These are phyloP conservation scores for Wakefieldia striispora DNA, from an alignment of 768 basidiomycete genomes.

Conservation along the genomic window DNA sequence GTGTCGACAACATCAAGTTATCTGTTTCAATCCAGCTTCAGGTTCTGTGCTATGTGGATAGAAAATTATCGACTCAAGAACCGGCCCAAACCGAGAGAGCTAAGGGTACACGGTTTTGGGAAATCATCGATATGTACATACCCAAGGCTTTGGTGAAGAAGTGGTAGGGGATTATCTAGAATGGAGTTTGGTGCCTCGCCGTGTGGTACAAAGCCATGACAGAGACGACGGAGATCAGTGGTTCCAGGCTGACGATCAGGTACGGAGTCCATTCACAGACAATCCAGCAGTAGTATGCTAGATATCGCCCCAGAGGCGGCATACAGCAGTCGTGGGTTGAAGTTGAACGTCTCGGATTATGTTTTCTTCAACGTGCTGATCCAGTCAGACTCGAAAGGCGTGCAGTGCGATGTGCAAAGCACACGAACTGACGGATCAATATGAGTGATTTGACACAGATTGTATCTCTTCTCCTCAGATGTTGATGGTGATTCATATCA, in stretches of 20 bases:
- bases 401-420: too few relatives aligned
- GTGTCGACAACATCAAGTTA: slow-evolving; percentile 12
- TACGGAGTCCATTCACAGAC: slow-evolving; percentile 84
- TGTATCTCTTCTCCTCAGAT: too few relatives aligned
- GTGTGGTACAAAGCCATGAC: slow-evolving; percentile 7
- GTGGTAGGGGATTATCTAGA: background rate
- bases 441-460: too few relatives aligned
- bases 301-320: too few relatives aligned
- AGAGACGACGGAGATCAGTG: background rate
- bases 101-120: slow-evolving; percentile 13
- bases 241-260: slow-evolving; percentile 57
- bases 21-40: background rate
- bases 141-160: too few relatives aligned
- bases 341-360: too few relatives aligned
- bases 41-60: too few relatives aligned
- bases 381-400: too few relatives aligned
- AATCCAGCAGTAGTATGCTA: slow-evolving; percentile 80
- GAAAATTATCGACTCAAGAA: background rate
- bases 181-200: background rate
- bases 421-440: too few relatives aligned
- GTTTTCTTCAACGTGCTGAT: too few relatives aligned
- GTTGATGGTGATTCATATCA: too few relatives aligned
- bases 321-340: too few relatives aligned
- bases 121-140: slow-evolving; percentile 4
- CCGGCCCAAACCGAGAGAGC: slow-evolving; percentile 2